Conservation (phyloP, 2,329 filamentous ascomycete species). For the Fusarium mangiferae region DNA sequence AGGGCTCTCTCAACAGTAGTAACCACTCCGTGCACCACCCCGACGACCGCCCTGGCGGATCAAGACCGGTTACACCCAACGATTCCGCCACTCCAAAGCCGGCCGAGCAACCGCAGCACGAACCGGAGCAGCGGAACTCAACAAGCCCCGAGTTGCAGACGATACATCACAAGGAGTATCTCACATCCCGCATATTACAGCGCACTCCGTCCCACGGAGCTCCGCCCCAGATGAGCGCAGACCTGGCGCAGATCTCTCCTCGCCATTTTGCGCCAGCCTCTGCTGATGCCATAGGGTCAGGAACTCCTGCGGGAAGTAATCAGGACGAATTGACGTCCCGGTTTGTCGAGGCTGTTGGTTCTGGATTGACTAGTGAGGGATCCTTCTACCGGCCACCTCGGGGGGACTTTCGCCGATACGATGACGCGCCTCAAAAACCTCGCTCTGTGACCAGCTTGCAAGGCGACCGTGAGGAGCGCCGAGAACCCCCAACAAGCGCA, state of each 20-base stretch:
- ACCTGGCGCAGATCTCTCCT: constrained; percentile 57
- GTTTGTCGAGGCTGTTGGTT: constrained; percentile 65
- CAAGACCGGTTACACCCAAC: constrained; percentile 51
- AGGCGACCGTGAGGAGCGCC: constrained; percentile 36
- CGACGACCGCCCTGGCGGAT: constrained; percentile 51
- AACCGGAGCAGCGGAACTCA: constrained; percentile 22
- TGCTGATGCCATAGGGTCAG: constrained; percentile 41
- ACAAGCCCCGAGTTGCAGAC: constrained; percentile 54
- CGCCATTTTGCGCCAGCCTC: constrained; percentile 51
- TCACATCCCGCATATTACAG: constrained; percentile 74
- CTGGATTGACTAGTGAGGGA: constrained; percentile 60
- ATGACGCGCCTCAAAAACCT: constrained; percentile 52
- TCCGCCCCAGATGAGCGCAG: constrained; percentile 72
- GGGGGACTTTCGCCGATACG: constrained; percentile 45
- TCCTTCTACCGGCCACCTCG: constrained; percentile 60
- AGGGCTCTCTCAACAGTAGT: constrained; percentile 61
- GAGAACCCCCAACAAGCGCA: constrained; percentile 30
- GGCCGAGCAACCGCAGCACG: constrained; percentile 15
- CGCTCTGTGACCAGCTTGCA: constrained; percentile 55
- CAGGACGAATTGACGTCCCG: constrained; percentile 66
- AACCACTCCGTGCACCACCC: constrained; percentile 55
- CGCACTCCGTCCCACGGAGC: constrained; percentile 70
- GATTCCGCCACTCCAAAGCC: constrained; percentile 32
- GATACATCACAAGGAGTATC: constrained; percentile 68
- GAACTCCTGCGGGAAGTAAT: constrained; percentile 47